phyloP scores from a whole-genome alignment of 2,329 filamentous ascomycete genomes.

The Sarocladium strictum region DNA sequence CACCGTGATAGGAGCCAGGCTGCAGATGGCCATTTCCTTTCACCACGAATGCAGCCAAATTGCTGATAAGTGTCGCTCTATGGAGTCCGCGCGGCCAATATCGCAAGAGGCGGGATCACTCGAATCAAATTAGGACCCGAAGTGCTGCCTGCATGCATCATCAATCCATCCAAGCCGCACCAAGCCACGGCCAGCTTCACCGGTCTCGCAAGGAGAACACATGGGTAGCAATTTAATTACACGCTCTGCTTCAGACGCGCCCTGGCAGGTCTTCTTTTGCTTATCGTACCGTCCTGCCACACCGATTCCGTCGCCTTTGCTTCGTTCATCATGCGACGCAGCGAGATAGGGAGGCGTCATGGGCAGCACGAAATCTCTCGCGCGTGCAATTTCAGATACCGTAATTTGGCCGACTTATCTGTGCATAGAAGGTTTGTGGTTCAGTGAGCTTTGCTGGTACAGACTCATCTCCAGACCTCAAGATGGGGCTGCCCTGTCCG shows the following conservation, averaged over 20 bases:
- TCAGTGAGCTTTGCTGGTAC: too few species aligned
- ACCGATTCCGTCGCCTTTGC: not conserved
- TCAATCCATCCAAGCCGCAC: too few species aligned
- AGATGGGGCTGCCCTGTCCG: too few species aligned
- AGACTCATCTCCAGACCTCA: too few species aligned
- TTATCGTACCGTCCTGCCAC: not conserved
- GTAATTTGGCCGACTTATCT: not conserved
- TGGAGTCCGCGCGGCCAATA: not conserved
- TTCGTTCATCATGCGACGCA: not conserved
- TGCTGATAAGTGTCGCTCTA: conserved; percentile 1
- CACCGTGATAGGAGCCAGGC: not conserved
- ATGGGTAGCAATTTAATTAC: not conserved
- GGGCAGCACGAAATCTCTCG: not conserved
- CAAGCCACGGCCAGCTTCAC: not conserved
- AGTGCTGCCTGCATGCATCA: too few species aligned
- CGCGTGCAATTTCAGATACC: not conserved
- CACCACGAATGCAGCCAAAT: not conserved
- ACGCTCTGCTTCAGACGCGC: not conserved
- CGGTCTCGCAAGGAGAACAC: not conserved
- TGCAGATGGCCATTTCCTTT: not conserved
- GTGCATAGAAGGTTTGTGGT: too few species aligned
- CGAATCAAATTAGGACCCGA: not conserved
- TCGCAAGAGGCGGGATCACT: not conserved
- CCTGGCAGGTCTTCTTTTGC: not conserved
- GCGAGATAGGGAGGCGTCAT: not conserved